Evolutionary conservation across 441 rosid genomes (phyloP), one percentile per base, ranked within the genome.

Genomic region (Aleurites moluccanus): DNA sequence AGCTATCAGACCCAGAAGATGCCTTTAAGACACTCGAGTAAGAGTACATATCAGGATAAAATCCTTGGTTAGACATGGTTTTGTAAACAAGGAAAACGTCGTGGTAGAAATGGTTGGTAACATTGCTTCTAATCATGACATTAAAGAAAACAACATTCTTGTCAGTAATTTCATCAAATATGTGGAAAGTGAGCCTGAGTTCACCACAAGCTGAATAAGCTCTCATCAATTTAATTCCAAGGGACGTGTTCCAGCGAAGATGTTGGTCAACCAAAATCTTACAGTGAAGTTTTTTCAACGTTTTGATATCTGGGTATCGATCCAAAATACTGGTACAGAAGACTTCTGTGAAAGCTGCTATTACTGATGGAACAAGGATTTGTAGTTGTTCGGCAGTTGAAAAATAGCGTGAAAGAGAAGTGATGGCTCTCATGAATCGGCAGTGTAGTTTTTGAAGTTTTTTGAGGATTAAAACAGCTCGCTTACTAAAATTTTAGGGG

Each of bases 121-220:
- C 82, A 10, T 83, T 78, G 73, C 88, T 80, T 30, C 83, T 79
- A 13, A 85, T 85, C 85, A 85, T 81, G 67, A 81, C 88, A 74
- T 81, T 83, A 27, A 79, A 85, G 80, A 83, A 67, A 64, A 83
- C 78, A 50, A 85, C 85, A 72, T 83, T 81, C 75, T 77, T 79
- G n/a, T 83, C 81, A 14, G 73, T 40, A 73, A 80, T 75, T 85
- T 72, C 83, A 74, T 81, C 88, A 56, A 83, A 85, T 72, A 85
- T 16, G 23, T 67, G 74, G 83, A 83, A 83, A 33, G 86, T 75
- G 23, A 61, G 6, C 6, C 56, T 50, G 2, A 86, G 79, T 56
- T 73, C 77, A 7, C 88, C 85, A 0, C 73, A 38, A 25, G 85
- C 80, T 8, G 88, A 77, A 66, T 85, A 85, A 2, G 81, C 85